phyloP scores from a whole-genome alignment of 768 basidiomycete species.

The Arthromyces matolae region DNA sequence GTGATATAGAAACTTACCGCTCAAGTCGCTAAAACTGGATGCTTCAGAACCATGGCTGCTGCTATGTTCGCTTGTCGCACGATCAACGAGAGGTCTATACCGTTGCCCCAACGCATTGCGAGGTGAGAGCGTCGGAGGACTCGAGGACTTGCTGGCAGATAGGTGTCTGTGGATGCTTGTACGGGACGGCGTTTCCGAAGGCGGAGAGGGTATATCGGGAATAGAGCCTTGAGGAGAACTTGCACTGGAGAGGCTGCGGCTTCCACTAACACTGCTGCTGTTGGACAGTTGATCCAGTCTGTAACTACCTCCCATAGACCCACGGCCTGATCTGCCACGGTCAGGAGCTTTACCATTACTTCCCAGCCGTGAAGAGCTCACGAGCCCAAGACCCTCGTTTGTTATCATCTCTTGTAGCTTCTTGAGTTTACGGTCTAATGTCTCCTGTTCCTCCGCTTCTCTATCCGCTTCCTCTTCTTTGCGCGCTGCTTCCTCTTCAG shows the following conservation, averaged over 20 bases:
- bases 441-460: slow-evolving; percentile 62
- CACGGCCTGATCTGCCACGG: slow-evolving; percentile 41
- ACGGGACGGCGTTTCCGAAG: slow-evolving; percentile 51
- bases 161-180: slow-evolving; percentile 51
- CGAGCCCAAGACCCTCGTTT: slow-evolving; percentile 67
- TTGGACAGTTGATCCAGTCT: slow-evolving; percentile 42
- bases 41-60: slow-evolving; percentile 70
- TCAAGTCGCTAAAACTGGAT: slow-evolving; percentile 83
- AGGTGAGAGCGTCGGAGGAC: slow-evolving; percentile 56
- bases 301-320: slow-evolving; percentile 33
- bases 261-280: slow-evolving; percentile 42
- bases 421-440: slow-evolving; percentile 61
- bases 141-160: slow-evolving; percentile 54
- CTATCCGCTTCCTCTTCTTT: slow-evolving; percentile 71
- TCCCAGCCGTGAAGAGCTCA: slow-evolving; percentile 37
- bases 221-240: slow-evolving; percentile 77
- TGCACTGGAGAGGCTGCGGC: slow-evolving; percentile 71
- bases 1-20: slow-evolving; percentile 44
- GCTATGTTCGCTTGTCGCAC: slow-evolving; percentile 47
- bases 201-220: slow-evolving; percentile 76
- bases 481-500: slow-evolving; percentile 58
- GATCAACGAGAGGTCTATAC: slow-evolving; percentile 41
- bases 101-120: slow-evolving; percentile 52
- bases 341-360: slow-evolving; percentile 39
- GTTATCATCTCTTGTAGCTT: slow-evolving; percentile 73